Percentiles rank a stretch among this genome's conserved stretches.
Evolutionary conservation across 441 rosid genomes (phyloP).

Genomic region (Pelargonium exstipulatum): DNA sequence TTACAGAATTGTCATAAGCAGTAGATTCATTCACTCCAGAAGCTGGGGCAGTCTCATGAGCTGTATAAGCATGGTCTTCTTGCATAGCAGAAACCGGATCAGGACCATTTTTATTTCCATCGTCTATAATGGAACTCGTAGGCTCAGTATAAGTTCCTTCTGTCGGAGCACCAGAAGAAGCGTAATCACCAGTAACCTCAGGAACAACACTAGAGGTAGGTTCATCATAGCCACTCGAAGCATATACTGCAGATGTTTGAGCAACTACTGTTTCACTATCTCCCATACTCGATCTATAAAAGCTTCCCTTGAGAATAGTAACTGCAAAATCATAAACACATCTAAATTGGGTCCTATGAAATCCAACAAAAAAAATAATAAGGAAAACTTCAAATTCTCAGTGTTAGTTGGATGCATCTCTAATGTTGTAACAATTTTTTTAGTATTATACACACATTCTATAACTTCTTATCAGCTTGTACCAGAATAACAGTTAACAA

Average conservation of each 20-base stretch:
- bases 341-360: neutral
- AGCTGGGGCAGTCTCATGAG: neutral
- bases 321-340: neutral
- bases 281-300: neutral
- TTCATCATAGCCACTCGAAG: neutral
- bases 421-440: neutral
- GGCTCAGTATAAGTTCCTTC: neutral
- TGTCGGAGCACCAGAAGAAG: neutral
- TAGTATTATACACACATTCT: no score
- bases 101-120: neutral
- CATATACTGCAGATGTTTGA: neutral
- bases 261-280: constrained; percentile 5
- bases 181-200: no score
- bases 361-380: neutral
- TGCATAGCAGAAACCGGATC: neutral
- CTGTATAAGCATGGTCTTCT: neutral
- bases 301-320: neutral
- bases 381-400: neutral
- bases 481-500: neutral
- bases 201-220: neutral
- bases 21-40: neutral
- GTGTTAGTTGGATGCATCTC: neutral
- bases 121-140: neutral
- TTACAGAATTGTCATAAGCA: neutral
- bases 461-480: no score